Percentiles rank a stretch among this genome's conserved stretches.
Conservation (phyloP, 2,329 filamentous ascomycete genomes). For the Ilyonectria sp. region DNA sequence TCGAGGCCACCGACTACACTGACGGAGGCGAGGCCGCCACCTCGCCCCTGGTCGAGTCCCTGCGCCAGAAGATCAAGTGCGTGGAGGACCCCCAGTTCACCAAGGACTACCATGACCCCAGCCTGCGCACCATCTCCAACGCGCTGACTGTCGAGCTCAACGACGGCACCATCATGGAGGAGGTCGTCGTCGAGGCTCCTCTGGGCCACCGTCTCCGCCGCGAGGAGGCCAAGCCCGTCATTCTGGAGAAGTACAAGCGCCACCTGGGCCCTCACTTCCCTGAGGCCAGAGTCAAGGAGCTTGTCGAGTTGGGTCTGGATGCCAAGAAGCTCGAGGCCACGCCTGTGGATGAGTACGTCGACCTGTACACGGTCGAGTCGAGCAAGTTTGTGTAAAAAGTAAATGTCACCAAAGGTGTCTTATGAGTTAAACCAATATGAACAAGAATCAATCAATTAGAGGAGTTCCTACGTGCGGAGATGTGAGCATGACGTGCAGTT, state of each 20-base stretch:
- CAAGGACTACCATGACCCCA: constrained; percentile 93
- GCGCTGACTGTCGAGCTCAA: constrained; percentile 95
- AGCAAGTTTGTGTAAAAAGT: constrained; percentile 67
- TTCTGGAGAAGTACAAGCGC: constrained; percentile 94
- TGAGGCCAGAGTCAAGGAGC: constrained; percentile 82
- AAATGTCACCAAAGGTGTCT: constrained; percentile 15
- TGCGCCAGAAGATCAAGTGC: constrained; percentile 94
- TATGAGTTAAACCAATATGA: constrained; percentile 34
- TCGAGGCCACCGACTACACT: constrained; percentile 93
- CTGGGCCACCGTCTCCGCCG: constrained; percentile 91
- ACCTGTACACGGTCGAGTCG: constrained; percentile 79
- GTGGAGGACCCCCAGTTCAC: constrained; percentile 98
- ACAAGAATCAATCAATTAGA: background rate
- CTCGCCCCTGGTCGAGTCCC: constrained; percentile 88
- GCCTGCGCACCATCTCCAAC: constrained; percentile 96
- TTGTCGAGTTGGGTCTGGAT: constrained; percentile 86
- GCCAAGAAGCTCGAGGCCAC: constrained; percentile 82
- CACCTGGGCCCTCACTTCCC: constrained; percentile 89
- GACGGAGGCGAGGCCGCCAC: constrained; percentile 94
- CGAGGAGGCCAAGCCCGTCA: constrained; percentile 98
- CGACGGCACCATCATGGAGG: constrained; percentile 91
- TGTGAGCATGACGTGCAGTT: background rate
- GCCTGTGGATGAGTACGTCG: constrained; percentile 93
- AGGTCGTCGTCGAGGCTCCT: constrained; percentile 93
- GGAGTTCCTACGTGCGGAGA: background rate